Base-by-base conservation (phyloP, 306 rosid genomes). In the Potentilla sterilis region DNA sequence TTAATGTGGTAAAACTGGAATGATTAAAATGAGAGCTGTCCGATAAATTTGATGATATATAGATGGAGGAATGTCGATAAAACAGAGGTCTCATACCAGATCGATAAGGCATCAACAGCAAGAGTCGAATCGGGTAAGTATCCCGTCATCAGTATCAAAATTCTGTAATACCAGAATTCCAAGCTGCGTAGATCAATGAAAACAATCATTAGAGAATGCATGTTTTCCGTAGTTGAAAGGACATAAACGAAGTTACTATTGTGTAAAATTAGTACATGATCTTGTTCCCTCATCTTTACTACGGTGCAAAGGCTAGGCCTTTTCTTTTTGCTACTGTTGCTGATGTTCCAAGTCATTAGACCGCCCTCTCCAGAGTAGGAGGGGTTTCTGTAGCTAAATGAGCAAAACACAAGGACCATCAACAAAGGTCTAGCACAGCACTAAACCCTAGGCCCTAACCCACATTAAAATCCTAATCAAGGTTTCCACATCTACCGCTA, bases 91-190 rank as follows among this genome's bases (percentile, higher is more conserved):
- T 58, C 37, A 40, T 80, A 88, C 97, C 97, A 89, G 2, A 92
- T 69, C 0, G 96, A 85, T 35, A 92, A 75, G 46, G 97, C 92
- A 80, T 89, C 97, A 3, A 88, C 84, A 6, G 93, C 90, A 18
- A 92, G 14, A 2, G 96, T 89, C 1, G 91, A 89, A 67, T 92
- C 84, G 67, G 86, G 64, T 80, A 92, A 65, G 72, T 77, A 55
- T 2, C 97, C 97, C 0, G 93, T 90, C 90, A 92, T 82, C 19
- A 92, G 74, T 34, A 88, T 73, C 38, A 92, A 57, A 62, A 92
- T 85, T 42, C 82, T 84, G 42, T 92, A 89, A 67, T 89, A 89
- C 97, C 97, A 92, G 78, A 78, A 86, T 78, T 88, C 96, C 57
- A 92, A 78, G 74, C 97, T 91, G 86, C 80, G 49, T 2, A 19